phyloP scores from a whole-genome alignment of 2,329 filamentous ascomycete genomes.

The Nectriaceae sp. region DNA sequence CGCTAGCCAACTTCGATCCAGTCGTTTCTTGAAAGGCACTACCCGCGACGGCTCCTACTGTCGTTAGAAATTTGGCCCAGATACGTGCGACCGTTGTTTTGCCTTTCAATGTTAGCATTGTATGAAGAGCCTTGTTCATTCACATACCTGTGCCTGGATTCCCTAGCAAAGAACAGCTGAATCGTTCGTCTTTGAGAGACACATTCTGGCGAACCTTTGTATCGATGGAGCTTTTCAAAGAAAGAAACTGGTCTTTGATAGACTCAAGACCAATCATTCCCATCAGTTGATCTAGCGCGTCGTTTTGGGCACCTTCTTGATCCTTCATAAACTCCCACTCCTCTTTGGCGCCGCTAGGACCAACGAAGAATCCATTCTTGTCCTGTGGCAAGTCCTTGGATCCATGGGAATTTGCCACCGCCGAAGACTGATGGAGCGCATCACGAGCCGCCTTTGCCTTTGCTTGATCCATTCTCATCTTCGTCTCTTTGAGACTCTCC shows the following conservation, averaged over 20 bases:
- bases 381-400: background rate
- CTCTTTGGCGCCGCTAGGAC: slow-evolving; percentile 35
- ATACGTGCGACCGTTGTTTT: slow-evolving; percentile 77
- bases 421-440: background rate
- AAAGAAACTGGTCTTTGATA: slow-evolving; percentile 65
- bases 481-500: slow-evolving; percentile 36
- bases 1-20: slow-evolving; percentile 64
- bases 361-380: background rate
- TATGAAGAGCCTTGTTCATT: background rate
- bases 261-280: slow-evolving; percentile 69
- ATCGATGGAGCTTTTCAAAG: slow-evolving; percentile 65
- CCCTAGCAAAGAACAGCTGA: slow-evolving; percentile 64
- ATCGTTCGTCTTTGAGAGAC: slow-evolving; percentile 58
- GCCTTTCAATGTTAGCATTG: slow-evolving; percentile 25
- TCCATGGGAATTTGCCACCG: background rate
- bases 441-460: slow-evolving; percentile 12
- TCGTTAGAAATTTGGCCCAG: slow-evolving; percentile 66
- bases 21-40: slow-evolving; percentile 65
- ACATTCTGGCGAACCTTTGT: slow-evolving; percentile 57
- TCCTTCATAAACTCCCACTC: slow-evolving; percentile 67
- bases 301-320: slow-evolving; percentile 50
- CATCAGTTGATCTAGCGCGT: slow-evolving; percentile 65
- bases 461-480: slow-evolving; percentile 15
- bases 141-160: slow-evolving; percentile 72
- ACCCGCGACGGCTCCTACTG: slow-evolving; percentile 64